Evolutionary conservation across 2,329 filamentous ascomycete genomes (phyloP), one percentile per base, ranked within the genome.

Genomic region (Purpureocillium takamizusanense): DNA sequence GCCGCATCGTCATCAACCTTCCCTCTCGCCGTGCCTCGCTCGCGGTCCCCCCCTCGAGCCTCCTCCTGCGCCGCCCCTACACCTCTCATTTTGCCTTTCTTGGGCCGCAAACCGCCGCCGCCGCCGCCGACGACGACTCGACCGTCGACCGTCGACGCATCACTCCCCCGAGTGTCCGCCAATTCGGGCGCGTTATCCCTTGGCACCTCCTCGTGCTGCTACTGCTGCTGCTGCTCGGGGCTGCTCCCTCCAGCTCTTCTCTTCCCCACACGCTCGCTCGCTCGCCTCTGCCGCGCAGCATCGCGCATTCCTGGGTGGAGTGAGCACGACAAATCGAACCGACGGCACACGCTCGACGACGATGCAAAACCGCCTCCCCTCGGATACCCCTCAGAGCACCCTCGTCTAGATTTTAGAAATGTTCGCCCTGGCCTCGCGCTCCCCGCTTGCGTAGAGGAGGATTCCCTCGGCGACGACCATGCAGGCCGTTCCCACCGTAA

Each of bases 401-500:
- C 21, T 5, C 21, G 10, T 25, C 21, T 25, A 25, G 21, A 25
- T 25, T 51, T 48, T 50, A 58, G 59, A 55, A 49, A 58, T 62
- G 61, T 59, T 51, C 45, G 51, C 46, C 46, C 52, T 48, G 55
- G 53, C 53, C 21, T 25, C 21, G 52, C 53, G 54, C 52, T 57
- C 50, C 51, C 51, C 52, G 54, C 57, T 50, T 54, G 59, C 60
- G 57, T 58, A 59, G 57, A 13, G n/a, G 28, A 30, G 28, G 28
- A 52, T 51, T 52, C 55, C 55, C 54, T 53, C 57, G 53, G 60
- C 59, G 59, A n/a, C n/a, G n/a, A 69, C 56, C 53, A 73, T 73
- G 70, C 70, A 73, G 66, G 64, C 69, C 50, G 65, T 73, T 61
- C 69, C 70, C 51, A 67, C 61, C 57, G 65, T 68, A 60, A 62